phyloP scores from a whole-genome alignment of 2,329 filamentous ascomycete genomes.

The Atkinsonella texensis region DNA sequence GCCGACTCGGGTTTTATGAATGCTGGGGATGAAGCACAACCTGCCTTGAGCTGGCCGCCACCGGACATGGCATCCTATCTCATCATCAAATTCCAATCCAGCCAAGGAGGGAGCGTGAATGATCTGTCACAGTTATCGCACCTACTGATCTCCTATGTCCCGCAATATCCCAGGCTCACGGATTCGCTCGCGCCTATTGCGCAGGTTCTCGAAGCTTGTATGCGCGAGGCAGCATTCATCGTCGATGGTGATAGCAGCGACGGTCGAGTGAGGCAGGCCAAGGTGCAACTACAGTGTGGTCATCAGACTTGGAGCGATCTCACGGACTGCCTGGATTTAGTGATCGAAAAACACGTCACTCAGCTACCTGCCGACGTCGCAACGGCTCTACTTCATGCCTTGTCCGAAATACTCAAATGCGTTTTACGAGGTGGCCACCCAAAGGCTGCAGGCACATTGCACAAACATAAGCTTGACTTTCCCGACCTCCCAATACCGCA shows the following conservation, averaged over 20 bases:
- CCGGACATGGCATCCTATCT: constrained; percentile 20
- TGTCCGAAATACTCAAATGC: constrained; percentile 32
- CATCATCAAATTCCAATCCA: constrained; percentile 31
- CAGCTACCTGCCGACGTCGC: constrained; percentile 35
- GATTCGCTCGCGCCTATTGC: constrained; percentile 29
- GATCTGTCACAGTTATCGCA: constrained; percentile 31
- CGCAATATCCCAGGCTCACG: constrained; percentile 33
- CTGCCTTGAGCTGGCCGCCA: constrained; percentile 5
- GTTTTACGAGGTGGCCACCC: constrained; percentile 26
- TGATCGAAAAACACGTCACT: constrained; percentile 45
- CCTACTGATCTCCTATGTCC: constrained; percentile 28
- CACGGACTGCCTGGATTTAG: constrained; percentile 28
- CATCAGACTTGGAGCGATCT: constrained; percentile 31
- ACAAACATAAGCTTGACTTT: constrained; percentile 14
- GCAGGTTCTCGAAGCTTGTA: constrained; percentile 21
- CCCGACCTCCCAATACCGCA: constrained; percentile 27
- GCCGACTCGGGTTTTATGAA: constrained; percentile 9
- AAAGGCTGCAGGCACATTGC: constrained; percentile 19
- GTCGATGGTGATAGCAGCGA: constrained; percentile 7
- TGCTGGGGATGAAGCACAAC: constrained; percentile 9
- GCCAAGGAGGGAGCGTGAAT: constrained; percentile 29
- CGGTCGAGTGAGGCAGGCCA: constrained; percentile 13
- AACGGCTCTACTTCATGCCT: constrained; percentile 22
- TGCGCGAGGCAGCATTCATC: constrained; percentile 18
- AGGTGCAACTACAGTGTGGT: constrained; percentile 25